Evolutionary conservation across 192 early-diverging fungal species (phyloP), one percentile per base, ranked within the genome.

Genomic region (Dimargaris xerosporica): DNA sequence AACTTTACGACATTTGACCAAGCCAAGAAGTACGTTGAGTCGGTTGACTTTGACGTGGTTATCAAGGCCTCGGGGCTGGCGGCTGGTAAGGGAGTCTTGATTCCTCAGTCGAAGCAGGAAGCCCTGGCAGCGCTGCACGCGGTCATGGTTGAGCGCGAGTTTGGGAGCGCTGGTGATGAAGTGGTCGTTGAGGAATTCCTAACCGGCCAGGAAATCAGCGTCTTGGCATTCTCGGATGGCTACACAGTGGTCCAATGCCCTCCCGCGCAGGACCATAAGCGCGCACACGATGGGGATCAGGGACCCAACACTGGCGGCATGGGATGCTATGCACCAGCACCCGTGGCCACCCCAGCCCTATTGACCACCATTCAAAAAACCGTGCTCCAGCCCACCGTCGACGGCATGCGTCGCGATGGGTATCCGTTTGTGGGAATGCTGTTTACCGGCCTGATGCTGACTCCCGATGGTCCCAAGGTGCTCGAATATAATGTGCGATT

Each of bases 241-340:
- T 94, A 99, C 80, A 93, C 91, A 0, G 76, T 97, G 50, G 70
- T 89, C 29, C 75, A 86, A 46, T 77, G 93, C 67, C 96, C 96
- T 12, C 88, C 88, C 52, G 94, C 94, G 31, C 96, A 99, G 78
- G 96, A 99, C 69, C 96, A 99, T 78, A 99, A 99, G 77, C 90
- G 96, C 43, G 88, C 87, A n/a, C 81, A 85, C 65, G 92, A 99
- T 61, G 84, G 86, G 66, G 96, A 99, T 67, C 73, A 80, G 66
- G 93, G 96, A 0, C 90, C 88, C 59, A 99, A 97, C 79, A 97
- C 93, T 2, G 96, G 96, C 63, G 96, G 96, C 54, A 99, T 99
- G 96, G 96, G 96, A 11, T 90, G 90, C 59, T 99, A 99, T 69
- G 90, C 88, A 42, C 96, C 96, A 21, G 93, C 94, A 0, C 94